Conservation (phyloP, 257 asterid genomes). For the Gynochthodes officinalis region DNA sequence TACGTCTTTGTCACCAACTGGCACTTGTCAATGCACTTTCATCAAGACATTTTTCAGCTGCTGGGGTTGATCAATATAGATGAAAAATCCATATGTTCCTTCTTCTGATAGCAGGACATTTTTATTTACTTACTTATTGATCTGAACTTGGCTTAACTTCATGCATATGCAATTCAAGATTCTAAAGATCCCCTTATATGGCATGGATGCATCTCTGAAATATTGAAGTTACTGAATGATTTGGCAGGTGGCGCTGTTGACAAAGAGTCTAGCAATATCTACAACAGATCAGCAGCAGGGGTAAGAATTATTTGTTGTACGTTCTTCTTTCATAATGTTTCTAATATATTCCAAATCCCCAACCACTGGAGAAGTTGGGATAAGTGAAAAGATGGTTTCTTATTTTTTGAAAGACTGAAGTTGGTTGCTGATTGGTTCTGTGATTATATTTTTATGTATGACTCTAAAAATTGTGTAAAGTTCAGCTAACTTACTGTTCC, state of each 20-base stretch:
- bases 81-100: background rate
- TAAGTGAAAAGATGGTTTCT: background rate
- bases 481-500: background rate
- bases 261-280: conserved; percentile 34
- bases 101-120: background rate
- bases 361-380: background rate
- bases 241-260: conserved; percentile 51
- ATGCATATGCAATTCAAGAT: background rate
- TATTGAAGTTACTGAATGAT: background rate
- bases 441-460: background rate
- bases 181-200: background rate
- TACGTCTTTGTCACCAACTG: background rate
- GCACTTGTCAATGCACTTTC: background rate
- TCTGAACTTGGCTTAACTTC: background rate
- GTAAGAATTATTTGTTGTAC: conserved; percentile 31
- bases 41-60: background rate
- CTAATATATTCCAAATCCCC: background rate
- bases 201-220: background rate
- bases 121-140: background rate
- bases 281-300: conserved; percentile 40
- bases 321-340: background rate
- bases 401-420: background rate
- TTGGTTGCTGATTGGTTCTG: background rate
- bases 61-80: background rate
- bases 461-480: background rate